Evolutionary conservation across 1,139 yeast species (phyloP).

Genomic region (Geotrichum restrictum): DNA sequence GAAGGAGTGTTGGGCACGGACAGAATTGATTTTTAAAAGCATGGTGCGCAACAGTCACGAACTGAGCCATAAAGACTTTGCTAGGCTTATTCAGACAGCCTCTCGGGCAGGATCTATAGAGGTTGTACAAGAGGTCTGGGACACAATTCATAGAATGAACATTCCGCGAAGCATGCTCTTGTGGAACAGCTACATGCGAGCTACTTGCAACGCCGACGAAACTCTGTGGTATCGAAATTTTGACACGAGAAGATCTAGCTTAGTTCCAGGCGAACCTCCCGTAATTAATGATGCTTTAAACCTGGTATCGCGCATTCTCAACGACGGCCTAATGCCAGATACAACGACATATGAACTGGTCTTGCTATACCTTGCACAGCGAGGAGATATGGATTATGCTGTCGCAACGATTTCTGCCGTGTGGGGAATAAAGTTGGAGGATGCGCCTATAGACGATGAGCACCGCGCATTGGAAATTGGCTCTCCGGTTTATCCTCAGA

Average conservation of each 20-base stretch:
- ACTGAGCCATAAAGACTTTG: conserved; percentile 31
- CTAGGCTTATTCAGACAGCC: conserved; percentile 32
- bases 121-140: conserved; percentile 33
- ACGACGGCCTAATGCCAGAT: conserved; percentile 32
- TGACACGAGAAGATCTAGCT: conserved; percentile 13
- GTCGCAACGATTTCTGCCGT: conserved; percentile 29
- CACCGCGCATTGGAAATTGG: conserved; percentile 7
- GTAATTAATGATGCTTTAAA: conserved; percentile 28
- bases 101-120: conserved; percentile 28
- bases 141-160: conserved; percentile 23
- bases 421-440: conserved; percentile 30
- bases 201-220: conserved; percentile 36
- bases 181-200: conserved; percentile 39
- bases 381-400: conserved; percentile 27
- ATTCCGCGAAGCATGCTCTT: conserved; percentile 29
- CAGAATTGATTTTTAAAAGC: conserved; percentile 12
- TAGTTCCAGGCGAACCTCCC: conserved; percentile 22
- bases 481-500: conserved; percentile 30
- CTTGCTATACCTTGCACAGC: conserved; percentile 33
- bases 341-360: conserved; percentile 35
- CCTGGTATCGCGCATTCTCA: conserved; percentile 31
- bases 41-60: conserved; percentile 26
- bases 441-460: conserved; percentile 10
- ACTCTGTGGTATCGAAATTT: conserved; percentile 29
- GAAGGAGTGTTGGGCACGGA: conserved; percentile 7